Evolutionary conservation across 225 moss, liverwort and hornwort genomes (phyloP).

Genomic region (Neckera pumila): DNA sequence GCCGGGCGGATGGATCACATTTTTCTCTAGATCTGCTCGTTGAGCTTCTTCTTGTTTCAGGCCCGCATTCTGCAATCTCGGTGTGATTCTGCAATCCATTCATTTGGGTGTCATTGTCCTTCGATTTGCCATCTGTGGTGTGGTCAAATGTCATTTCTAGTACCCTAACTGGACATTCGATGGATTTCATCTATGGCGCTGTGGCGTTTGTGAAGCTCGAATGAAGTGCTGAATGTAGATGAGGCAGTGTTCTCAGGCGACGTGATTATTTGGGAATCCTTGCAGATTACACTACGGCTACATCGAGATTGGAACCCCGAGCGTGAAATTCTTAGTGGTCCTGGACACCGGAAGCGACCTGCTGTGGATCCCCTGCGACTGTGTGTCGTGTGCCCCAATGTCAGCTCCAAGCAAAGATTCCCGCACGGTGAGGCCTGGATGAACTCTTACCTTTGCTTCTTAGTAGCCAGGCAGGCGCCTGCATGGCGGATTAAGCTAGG

Average conservation of each 20-base stretch:
- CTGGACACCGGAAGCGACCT: conserved; percentile 88
- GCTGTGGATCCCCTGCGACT: conserved; percentile 89
- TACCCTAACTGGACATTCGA: neutral
- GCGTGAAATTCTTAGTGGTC: conserved; percentile 52
- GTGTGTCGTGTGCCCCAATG: conserved; percentile 63
- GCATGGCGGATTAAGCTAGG: neutral
- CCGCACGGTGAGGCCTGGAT: conserved; percentile 33
- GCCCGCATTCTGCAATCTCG: neutral
- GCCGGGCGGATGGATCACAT: neutral
- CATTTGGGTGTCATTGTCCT: neutral
- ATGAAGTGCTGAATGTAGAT: neutral
- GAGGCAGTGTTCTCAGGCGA: neutral
- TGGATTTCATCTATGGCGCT: neutral
- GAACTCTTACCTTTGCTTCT: neutral
- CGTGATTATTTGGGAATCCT: neutral
- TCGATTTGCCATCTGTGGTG: neutral
- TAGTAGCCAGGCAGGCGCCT: neutral
- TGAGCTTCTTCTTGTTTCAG: neutral
- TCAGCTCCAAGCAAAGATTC: conserved; percentile 41
- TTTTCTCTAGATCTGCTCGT: neutral
- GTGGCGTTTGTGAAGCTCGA: neutral
- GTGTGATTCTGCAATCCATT: neutral
- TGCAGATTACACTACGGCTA: conserved; percentile 67
- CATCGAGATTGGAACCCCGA: conserved; percentile 72
- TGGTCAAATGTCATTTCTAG: neutral